Percentiles rank a stretch among this genome's conserved stretches.
Conservation (phyloP, 768 basidiomycete genomes). For the Kwoniella europaea region DNA sequence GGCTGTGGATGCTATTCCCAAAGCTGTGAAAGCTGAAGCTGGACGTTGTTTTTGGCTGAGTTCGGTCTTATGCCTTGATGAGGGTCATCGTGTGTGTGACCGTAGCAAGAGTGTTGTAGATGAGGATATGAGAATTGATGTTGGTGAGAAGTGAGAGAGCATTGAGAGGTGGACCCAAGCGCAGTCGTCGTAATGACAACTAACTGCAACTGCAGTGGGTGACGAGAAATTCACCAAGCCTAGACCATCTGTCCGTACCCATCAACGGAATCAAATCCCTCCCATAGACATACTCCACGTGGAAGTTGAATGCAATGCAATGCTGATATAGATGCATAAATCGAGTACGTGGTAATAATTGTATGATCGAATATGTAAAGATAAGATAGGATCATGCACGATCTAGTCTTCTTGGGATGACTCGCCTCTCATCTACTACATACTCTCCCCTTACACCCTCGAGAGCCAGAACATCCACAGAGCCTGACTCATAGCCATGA, state of each 20-base stretch:
- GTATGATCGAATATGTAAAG: background rate
- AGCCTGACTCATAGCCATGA: conserved; percentile 79
- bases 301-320: background rate
- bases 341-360: too few species aligned
- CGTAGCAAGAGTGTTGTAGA: too few species aligned
- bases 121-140: background rate
- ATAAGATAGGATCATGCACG: background rate
- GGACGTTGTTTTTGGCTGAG: too few species aligned
- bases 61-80: too few species aligned
- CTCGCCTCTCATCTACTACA: background rate
- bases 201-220: background rate
- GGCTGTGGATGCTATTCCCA: background rate
- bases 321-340: too few species aligned
- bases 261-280: background rate
- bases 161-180: background rate
- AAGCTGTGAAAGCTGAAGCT: background rate
- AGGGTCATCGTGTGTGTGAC: background rate
- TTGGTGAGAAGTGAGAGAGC: background rate
- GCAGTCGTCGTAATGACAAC: background rate
- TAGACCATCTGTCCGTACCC: conserved; percentile 1
- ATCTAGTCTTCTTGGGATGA: background rate
- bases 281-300: background rate
- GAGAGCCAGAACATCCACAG: conserved; percentile 85
- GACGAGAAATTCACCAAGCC: conserved; percentile 3
- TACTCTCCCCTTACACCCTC: conserved; percentile 62